Evolutionary conservation across 768 basidiomycete species (phyloP), one percentile per base, ranked within the genome.

Genomic region (Trametes cubensis): DNA sequence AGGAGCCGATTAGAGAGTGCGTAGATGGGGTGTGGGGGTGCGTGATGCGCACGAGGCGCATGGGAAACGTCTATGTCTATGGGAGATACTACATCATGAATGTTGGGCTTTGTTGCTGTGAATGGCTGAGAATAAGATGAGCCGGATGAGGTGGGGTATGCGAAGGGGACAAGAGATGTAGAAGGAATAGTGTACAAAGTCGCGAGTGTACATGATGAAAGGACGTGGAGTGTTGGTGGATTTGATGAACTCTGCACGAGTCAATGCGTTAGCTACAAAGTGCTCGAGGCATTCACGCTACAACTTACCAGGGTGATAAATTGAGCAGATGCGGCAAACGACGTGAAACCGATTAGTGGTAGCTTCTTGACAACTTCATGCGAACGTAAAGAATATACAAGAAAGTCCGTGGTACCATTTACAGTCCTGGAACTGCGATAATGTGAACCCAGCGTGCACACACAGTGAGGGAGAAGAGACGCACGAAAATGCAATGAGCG

Each of bases 1-100:
- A 91, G 77, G 25, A 92, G 81, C 11, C 88, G 85, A 39, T 79
- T 73, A 14, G 85, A 85, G 20, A 88, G 76, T 3, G 86, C 78
- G 69, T 84, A 89, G 11, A 88, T 73, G 1, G 89, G 84, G n/a
- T 66, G 73, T 1, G 78, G 78, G 34, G 62, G 59, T 57, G 68
- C 65, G 60, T 26, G 67, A 14, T 46, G 50, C 56, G 41, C 28
- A 18, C 21, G n/a, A 17, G 23, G 57, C 60, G 26, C 38, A 14
- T 50, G 46, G 26, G 42, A 48, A 38, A 5, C 42, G 55, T 71
- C 64, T 74, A 77, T 67, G 62, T 65, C 69, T 69, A 73, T 66
- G 76, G 73, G 64, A 75, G 72, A 76, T 81, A 45, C 20, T 59
- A 79, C 75, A 77, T 66, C 64, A 52, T 60, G 55, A 63, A 66